Base-by-base conservation (phyloP, 345 rosid genomes). In the Aethionema arabicum region DNA sequence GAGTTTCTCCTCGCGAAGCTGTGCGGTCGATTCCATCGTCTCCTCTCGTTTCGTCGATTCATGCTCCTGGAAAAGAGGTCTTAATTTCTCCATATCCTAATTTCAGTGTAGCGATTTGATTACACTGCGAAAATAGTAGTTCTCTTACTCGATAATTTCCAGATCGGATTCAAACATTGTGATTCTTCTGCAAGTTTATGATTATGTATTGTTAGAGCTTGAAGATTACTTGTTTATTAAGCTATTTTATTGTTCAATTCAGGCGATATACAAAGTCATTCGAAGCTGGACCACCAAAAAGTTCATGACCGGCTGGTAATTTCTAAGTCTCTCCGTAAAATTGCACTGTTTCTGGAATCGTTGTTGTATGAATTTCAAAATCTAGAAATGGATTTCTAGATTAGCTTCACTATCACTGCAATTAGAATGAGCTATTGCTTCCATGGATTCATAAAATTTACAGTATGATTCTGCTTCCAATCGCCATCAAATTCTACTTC, bases 201-300 rank as follows among this genome's bases (percentile, higher is more conserved):
- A 55, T 32, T 15, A 21, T 32, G 56, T 29, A 50, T 27, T 40
- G 21, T n/a, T 53, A 61, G 56, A 59, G 69, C 32, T 56, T 4
- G 0, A 4, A 12, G 50, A 16, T 62, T 15, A 59, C 75, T 65
- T 72, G 66, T 59, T 0, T 32, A 50, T 45, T 37, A 65, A 53
- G 76, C 40, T 37, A 65, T 38, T 52, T 5, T 0, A 10, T 65
- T 65, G 48, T 56, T 13, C 29, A 37, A 37, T 51, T 32, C 78
- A 82, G 91, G 82, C 87, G 47, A 48, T 82, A 48, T 75, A 63
- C 67, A 82, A 77, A 75, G 91, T 82, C 14, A 64, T 79, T 12
- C 64, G 86, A 15, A 82, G 90, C 81, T 87, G 90, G 86, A 86
- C 86, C 12, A 80, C 84, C 30, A 84, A 80, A 65, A 86, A 84